phyloP scores from a whole-genome alignment of 768 basidiomycete genomes.

The Pisolithus albus region DNA sequence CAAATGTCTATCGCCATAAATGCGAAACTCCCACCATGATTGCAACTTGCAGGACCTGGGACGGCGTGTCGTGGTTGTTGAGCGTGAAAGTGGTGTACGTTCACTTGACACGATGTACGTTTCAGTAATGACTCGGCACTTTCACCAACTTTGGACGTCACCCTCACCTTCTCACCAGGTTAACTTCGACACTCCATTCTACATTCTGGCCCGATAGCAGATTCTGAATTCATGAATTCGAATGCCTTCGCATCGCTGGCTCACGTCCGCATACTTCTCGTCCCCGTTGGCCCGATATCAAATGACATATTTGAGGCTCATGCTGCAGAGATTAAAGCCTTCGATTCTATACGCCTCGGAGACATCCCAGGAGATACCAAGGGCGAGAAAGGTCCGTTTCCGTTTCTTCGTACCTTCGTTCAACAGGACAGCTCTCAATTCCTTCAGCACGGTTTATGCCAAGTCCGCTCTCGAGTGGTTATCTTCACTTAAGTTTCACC shows the following conservation, averaged over 20 bases:
- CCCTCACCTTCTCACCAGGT: neutral
- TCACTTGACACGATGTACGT: neutral
- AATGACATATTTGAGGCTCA: constrained; percentile 66
- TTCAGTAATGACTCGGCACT: too few species aligned
- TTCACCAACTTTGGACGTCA: neutral
- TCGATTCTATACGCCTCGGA: constrained; percentile 67
- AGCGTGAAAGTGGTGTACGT: neutral
- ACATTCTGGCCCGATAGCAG: neutral
- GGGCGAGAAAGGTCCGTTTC: constrained; percentile 66
- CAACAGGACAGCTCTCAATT: constrained; percentile 1
- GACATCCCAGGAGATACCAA: constrained; percentile 78
- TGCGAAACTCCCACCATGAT: constrained; percentile 19
- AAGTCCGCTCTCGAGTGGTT: constrained; percentile 63
- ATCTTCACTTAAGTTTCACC: constrained; percentile 74
- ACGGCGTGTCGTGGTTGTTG: neutral
- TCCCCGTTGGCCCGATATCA: constrained; percentile 78
- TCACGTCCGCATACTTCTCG: constrained; percentile 74
- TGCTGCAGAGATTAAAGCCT: constrained; percentile 63
- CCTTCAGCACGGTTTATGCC: constrained; percentile 75
- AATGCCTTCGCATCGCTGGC: constrained; percentile 77
- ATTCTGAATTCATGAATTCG: constrained; percentile 49
- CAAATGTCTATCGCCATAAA: too few species aligned
- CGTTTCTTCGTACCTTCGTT: constrained; percentile 12
- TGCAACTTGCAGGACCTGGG: neutral
- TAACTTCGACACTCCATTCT: neutral